phyloP scores from a whole-genome alignment of 1,284 basidiomycete genomes.

The Ustilago xerochloae region DNA sequence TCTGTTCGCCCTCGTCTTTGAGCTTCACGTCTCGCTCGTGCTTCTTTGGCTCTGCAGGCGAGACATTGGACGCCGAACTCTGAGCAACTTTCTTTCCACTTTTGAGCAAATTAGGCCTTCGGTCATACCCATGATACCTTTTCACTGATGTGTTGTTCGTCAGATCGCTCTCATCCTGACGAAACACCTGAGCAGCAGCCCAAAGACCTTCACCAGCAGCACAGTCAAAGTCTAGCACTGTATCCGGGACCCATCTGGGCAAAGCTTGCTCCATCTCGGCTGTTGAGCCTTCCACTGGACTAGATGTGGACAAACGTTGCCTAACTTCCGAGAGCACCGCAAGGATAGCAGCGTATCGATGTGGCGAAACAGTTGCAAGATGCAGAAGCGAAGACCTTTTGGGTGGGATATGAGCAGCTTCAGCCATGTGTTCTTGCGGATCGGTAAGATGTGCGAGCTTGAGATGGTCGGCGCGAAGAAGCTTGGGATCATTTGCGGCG shows the following conservation, averaged over 20 bases:
- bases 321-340: conserved; percentile 39
- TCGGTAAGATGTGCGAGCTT: conserved; percentile 39
- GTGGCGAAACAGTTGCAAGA: conserved; percentile 40
- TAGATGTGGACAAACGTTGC: conserved; percentile 19
- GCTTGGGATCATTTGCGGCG: conserved; percentile 35
- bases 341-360: conserved; percentile 48
- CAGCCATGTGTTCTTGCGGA: conserved; percentile 32
- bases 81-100: conserved; percentile 43
- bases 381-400: conserved; percentile 42
- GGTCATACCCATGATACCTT: conserved; percentile 45
- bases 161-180: conserved; percentile 11
- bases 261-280: conserved; percentile 1
- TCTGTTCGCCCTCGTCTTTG: conserved; percentile 34
- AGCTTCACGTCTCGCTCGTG: conserved; percentile 15
- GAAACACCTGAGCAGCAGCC: conserved; percentile 58
- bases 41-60: conserved; percentile 13
- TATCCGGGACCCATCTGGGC: conserved; percentile 47
- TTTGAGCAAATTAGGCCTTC: conserved; percentile 41
- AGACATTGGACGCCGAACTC: conserved; percentile 25
- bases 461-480: conserved; percentile 35
- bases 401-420: conserved; percentile 39
- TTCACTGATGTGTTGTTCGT: conserved; percentile 9
- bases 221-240: conserved; percentile 55
- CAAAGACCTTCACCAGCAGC: conserved; percentile 61
- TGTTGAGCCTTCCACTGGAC: not conserved